Conservation (phyloP, 208 protist species). For the Leishmania aethiopica region DNA sequence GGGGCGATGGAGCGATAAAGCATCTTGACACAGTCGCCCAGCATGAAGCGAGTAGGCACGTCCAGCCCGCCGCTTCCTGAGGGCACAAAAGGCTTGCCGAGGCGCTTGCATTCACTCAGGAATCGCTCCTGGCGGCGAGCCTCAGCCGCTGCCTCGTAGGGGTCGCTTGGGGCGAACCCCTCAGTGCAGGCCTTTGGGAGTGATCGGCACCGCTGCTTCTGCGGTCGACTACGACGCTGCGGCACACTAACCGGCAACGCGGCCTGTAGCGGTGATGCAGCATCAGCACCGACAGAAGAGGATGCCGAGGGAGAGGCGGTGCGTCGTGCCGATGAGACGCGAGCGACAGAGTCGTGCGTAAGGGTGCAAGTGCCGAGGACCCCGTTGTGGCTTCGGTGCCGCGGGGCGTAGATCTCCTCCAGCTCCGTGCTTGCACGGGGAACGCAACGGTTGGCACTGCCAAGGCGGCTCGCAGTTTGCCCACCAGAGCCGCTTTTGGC, state of each 20-base stretch:
- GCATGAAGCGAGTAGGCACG: slow-evolving; percentile 72
- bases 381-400: not conserved
- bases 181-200: not conserved
- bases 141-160: slow-evolving; percentile 72
- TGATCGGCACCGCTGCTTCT: not conserved
- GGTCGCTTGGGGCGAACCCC: slow-evolving; percentile 37
- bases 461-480: not conserved
- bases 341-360: not conserved
- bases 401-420: not conserved
- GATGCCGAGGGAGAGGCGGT: not conserved
- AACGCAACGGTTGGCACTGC: not conserved
- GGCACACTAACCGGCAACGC: not conserved
- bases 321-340: not conserved
- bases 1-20: slow-evolving; percentile 66
- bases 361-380: slow-evolving; percentile 1
- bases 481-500: not conserved
- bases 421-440: not conserved
- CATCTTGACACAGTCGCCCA: slow-evolving; percentile 79
- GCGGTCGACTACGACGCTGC: not conserved
- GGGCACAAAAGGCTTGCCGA: slow-evolving; percentile 76
- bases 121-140: slow-evolving; percentile 67
- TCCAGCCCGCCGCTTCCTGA: slow-evolving; percentile 40
- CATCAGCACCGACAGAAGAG: not conserved
- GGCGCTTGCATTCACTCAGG: slow-evolving; percentile 63
- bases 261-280: not conserved